A percentile compares a stretch with the other conserved stretches of the same genome.
These are phyloP conservation scores for Ogataea methylovora DNA, from an alignment of 805 yeast genomes.

Conservation along the genomic window DNA sequence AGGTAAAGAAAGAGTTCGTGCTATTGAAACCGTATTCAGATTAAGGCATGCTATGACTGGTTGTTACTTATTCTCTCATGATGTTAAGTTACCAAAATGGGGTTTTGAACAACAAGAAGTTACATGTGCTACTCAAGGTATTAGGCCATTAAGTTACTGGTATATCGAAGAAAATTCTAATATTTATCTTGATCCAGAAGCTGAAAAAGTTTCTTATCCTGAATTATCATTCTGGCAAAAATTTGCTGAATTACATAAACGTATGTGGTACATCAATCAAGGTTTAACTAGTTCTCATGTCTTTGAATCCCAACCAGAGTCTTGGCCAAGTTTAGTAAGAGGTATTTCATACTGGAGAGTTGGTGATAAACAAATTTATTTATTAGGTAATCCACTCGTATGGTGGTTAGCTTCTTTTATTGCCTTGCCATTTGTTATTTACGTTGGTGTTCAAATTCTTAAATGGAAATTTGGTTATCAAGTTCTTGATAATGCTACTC, in stretches of 20 bases:
- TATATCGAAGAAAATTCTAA: constrained; percentile 66
- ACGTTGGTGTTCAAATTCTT: constrained; percentile 37
- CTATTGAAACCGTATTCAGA: constrained; percentile 65
- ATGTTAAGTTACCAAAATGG: constrained; percentile 72
- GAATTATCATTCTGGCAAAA: constrained; percentile 49
- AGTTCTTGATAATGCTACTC: constrained; percentile 41
- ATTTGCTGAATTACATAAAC: constrained; percentile 55
- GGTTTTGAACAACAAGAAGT: constrained; percentile 83
- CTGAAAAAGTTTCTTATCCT: constrained; percentile 47
- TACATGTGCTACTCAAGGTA: constrained; percentile 68
- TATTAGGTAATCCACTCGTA: constrained; percentile 69
- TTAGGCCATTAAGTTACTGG: constrained; percentile 55
- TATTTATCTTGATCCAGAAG: constrained; percentile 31
- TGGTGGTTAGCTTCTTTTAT: constrained; percentile 68
- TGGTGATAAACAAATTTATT: constrained; percentile 47
- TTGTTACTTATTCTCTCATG: constrained; percentile 69
- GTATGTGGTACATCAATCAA: constrained; percentile 73
- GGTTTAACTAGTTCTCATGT: constrained; percentile 63
- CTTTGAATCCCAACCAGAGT: constrained; percentile 63
- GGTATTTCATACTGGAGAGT: constrained; percentile 80
- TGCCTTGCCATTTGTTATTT: constrained; percentile 42
- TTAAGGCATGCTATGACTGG: constrained; percentile 77
- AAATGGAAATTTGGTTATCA: constrained; percentile 56
- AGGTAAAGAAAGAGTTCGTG: constrained; percentile 50
- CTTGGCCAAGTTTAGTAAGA: constrained; percentile 70